Percentiles rank a stretch among this genome's conserved stretches.
Conservation (phyloP, 371 early-diverging fungal species). For the Mortierella sp. region DNA sequence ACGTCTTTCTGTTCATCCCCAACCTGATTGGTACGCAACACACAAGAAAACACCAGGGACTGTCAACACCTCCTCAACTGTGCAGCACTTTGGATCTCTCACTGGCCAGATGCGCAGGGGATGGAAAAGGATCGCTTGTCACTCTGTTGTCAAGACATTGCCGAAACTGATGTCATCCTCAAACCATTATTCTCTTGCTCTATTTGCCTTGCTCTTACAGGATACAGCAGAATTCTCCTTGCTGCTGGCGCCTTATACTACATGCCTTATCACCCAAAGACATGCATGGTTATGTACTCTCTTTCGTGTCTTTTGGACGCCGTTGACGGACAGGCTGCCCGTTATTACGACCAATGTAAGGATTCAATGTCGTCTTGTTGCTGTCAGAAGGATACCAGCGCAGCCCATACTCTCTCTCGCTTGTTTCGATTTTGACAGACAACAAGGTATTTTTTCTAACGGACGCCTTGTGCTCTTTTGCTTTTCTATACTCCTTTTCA, state of each 20-base stretch:
- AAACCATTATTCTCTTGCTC: not conserved
- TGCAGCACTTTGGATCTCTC: not conserved
- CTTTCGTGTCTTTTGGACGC: conserved; percentile 95
- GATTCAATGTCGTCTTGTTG: not conserved
- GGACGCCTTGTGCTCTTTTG: not conserved
- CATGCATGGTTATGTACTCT: conserved; percentile 84
- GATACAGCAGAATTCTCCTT: conserved; percentile 90
- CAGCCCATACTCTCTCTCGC: too few relatives aligned
- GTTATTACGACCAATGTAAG: conserved; percentile 92
- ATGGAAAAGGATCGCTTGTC: not conserved
- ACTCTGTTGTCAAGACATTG: not conserved
- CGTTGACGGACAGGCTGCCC: conserved; percentile 95
- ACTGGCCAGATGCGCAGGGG: not conserved
- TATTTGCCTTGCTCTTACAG: conserved; percentile 53
- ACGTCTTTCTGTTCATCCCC: conserved; percentile 91
- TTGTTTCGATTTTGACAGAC: not conserved
- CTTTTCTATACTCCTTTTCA: conserved; percentile 16
- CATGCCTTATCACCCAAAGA: conserved; percentile 80
- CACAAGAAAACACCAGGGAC: not conserved
- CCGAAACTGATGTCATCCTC: not conserved
- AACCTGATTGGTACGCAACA: conserved; percentile 87
- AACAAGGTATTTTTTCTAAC: not conserved
- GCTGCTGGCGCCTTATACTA: conserved; percentile 81
- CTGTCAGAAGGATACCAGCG: not conserved
- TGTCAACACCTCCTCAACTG: not conserved